Evolutionary conservation across 768 basidiomycete genomes (phyloP).

Genomic region (Lentinula detonsa): DNA sequence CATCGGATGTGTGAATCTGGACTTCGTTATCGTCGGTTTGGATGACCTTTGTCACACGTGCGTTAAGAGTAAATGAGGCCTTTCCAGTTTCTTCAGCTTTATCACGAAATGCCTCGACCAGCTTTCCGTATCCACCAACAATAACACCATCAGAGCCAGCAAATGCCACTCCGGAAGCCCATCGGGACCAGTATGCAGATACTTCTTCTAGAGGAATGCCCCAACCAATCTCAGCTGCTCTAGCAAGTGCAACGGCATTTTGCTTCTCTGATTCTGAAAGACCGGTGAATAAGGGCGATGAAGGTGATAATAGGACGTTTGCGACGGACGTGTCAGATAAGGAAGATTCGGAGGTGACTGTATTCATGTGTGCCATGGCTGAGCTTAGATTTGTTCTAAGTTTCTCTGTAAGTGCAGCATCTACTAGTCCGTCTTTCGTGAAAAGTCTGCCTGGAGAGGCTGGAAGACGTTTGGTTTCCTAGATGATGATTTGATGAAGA

Average conservation of each 20-base stretch:
- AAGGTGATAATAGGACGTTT: neutral
- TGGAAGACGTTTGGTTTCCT: slow-evolving; percentile 3
- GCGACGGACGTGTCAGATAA: neutral
- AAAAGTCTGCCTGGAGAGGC: neutral
- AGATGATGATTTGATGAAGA: neutral
- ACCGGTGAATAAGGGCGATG: slow-evolving; percentile 2
- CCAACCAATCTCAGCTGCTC: slow-evolving; percentile 4
- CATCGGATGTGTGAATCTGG: neutral
- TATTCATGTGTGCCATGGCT: neutral
- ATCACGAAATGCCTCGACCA: neutral
- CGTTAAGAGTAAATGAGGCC: neutral
- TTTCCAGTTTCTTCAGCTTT: slow-evolving; percentile 4
- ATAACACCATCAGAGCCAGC: slow-evolving; percentile 5
- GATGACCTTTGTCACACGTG: neutral
- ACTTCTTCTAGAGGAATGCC: slow-evolving; percentile 3
- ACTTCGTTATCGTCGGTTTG: neutral
- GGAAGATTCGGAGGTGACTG: neutral
- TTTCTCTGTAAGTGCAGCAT: neutral
- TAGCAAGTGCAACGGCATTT: neutral
- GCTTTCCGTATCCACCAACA: slow-evolving; percentile 3
- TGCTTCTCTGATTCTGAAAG: slow-evolving; percentile 2
- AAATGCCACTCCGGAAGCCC: slow-evolving; percentile 4
- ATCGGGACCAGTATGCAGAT: neutral
- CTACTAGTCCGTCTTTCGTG: neutral
- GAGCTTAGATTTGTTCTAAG: neutral